Conservation (phyloP, 2,329 filamentous ascomycete genomes). For the Penicillium brevicompactum region DNA sequence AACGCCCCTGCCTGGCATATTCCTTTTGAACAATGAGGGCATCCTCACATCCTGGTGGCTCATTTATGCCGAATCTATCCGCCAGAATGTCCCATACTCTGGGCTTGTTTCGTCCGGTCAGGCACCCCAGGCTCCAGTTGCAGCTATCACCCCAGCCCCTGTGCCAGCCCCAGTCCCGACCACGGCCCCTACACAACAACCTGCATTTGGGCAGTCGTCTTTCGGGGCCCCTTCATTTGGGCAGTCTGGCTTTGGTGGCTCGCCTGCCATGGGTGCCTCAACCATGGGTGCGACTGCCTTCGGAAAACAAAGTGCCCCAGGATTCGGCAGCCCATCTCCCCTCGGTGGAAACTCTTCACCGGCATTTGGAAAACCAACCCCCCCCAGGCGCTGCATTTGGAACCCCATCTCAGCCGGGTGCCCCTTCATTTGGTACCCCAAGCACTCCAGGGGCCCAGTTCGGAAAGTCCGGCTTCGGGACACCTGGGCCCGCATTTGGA, state of each 20-base stretch:
- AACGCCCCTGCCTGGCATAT: slow-evolving; percentile 77
- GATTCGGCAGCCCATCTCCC: slow-evolving; percentile 33
- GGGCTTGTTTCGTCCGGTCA: slow-evolving; percentile 56
- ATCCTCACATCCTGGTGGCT: slow-evolving; percentile 87
- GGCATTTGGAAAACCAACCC: slow-evolving; percentile 32
- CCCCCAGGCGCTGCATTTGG: slow-evolving; percentile 39
- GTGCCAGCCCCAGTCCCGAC: neutral
- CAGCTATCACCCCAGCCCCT: slow-evolving; percentile 2
- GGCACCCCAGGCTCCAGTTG: slow-evolving; percentile 14
- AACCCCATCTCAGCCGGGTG: slow-evolving; percentile 29
- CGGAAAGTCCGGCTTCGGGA: slow-evolving; percentile 36
- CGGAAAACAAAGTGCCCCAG: slow-evolving; percentile 29
- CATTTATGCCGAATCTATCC: slow-evolving; percentile 84
- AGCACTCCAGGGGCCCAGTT: slow-evolving; percentile 37
- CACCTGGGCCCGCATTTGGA: slow-evolving; percentile 31
- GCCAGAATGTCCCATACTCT: slow-evolving; percentile 70
- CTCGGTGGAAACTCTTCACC: slow-evolving; percentile 28
- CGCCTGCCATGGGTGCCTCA: slow-evolving; percentile 21
- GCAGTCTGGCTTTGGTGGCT: slow-evolving; percentile 35
- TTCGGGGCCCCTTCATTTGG: slow-evolving; percentile 26
- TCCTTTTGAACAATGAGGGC: slow-evolving; percentile 87
- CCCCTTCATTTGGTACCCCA: slow-evolving; percentile 37
- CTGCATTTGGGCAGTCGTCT: slow-evolving; percentile 29
- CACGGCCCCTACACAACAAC: slow-evolving; percentile 14
- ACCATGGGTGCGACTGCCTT: slow-evolving; percentile 30